These are phyloP conservation scores for Curvularia hawaiiensis DNA, from an alignment of 2,329 filamentous ascomycete genomes.

Conservation along the genomic window DNA sequence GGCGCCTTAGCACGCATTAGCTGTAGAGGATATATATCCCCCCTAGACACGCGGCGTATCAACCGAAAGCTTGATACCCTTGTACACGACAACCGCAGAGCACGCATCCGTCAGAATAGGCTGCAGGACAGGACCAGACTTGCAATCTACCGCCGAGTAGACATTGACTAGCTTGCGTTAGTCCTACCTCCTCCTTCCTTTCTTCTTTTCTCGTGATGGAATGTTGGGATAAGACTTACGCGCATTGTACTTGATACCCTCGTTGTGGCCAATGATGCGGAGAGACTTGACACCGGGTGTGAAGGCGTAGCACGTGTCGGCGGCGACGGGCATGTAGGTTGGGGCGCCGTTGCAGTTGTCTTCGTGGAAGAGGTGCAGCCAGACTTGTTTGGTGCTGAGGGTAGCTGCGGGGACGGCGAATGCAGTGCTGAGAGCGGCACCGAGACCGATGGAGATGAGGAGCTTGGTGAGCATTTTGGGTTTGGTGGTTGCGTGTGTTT, in stretches of 20 bases:
- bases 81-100: constrained; percentile 7
- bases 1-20: too few species aligned
- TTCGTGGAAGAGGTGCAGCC: neutral
- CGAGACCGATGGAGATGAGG: neutral
- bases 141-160: neutral
- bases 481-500: neutral
- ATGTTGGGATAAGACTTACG: neutral
- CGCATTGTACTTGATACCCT: neutral
- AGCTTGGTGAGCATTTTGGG: neutral
- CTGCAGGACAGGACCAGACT: constrained; percentile 2
- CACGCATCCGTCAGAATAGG: constrained; percentile 8
- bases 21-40: too few species aligned
- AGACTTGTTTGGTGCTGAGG: neutral
- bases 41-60: neutral
- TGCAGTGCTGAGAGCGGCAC: neutral
- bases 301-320: neutral
- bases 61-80: constrained; percentile 11
- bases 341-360: neutral
- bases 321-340: neutral
- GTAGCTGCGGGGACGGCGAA: neutral
- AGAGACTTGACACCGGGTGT: neutral
- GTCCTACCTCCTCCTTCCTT: neutral
- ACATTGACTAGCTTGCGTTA: neutral
- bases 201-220: neutral
- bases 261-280: neutral